Evolutionary conservation across 768 basidiomycete species (phyloP).

Genomic region (Macrolepiota fuliginosa): DNA sequence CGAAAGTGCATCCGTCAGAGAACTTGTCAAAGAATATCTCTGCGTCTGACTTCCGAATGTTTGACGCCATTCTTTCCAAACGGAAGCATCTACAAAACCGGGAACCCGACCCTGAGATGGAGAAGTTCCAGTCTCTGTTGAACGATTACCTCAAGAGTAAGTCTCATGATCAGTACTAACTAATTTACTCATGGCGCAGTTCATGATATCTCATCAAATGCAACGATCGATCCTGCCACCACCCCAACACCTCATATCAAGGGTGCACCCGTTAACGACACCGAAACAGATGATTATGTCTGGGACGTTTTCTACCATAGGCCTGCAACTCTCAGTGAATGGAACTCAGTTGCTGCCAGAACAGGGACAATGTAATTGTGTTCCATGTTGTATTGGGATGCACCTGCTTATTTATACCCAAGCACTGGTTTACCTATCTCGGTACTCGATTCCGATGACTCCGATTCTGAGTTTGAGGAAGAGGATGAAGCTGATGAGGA

Average conservation of each 20-base stretch:
- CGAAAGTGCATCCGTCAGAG: constrained; percentile 53
- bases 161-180: constrained; percentile 23
- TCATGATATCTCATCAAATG: constrained; percentile 18
- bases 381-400: neutral
- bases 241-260: constrained; percentile 13
- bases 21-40: constrained; percentile 32
- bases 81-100: constrained; percentile 24
- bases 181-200: constrained; percentile 16
- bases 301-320: constrained; percentile 84
- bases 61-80: constrained; percentile 60
- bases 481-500: constrained; percentile 83
- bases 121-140: constrained; percentile 76
- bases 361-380: constrained; percentile 62
- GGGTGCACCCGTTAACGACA: constrained; percentile 17
- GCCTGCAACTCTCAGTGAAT: constrained; percentile 56
- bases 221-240: constrained; percentile 2
- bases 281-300: constrained; percentile 58
- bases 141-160: constrained; percentile 68
- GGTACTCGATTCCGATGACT: constrained; percentile 52
- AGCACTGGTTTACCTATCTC: constrained; percentile 68
- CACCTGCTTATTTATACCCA: constrained; percentile 1
- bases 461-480: constrained; percentile 61
- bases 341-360: constrained; percentile 46
- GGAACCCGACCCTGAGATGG: constrained; percentile 58
- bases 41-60: constrained; percentile 57